Evolutionary conservation across 73 alveolate genomes (phyloP).

Genomic region (Breviolum minutum): DNA sequence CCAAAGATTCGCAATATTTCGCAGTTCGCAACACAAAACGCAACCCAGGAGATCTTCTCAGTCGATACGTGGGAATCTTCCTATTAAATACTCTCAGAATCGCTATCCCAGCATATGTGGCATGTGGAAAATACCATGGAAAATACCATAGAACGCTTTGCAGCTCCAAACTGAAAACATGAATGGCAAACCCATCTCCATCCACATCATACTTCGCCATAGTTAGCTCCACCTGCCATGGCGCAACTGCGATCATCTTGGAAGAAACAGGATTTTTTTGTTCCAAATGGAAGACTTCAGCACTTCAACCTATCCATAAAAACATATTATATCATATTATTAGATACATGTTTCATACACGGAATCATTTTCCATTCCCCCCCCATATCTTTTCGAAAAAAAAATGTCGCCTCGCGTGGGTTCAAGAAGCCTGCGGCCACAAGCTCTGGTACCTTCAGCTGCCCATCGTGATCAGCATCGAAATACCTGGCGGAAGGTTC

Average conservation of each 20-base stretch:
- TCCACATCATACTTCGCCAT: conserved; percentile 67
- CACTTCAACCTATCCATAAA: not conserved
- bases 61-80: not conserved
- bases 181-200: conserved; percentile 48
- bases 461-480: conserved; percentile 54
- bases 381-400: not conserved
- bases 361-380: not conserved
- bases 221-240: conserved; percentile 7
- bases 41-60: not conserved
- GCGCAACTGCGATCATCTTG: not conserved
- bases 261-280: not conserved
- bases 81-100: not conserved
- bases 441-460: conserved; percentile 53
- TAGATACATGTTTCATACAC: not conserved
- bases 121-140: too few species aligned
- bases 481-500: too few species aligned
- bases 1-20: too few species aligned
- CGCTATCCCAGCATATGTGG: too few species aligned
- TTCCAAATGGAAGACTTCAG: not conserved
- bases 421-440: conserved; percentile 67
- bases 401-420: not conserved
- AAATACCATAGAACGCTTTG: too few species aligned
- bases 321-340: not conserved
- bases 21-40: not conserved
- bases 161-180: not conserved